Percentiles rank a stretch among this genome's conserved stretches.
Conservation (phyloP, 2,329 filamentous ascomycete genomes). For the Aphanocladium album region DNA sequence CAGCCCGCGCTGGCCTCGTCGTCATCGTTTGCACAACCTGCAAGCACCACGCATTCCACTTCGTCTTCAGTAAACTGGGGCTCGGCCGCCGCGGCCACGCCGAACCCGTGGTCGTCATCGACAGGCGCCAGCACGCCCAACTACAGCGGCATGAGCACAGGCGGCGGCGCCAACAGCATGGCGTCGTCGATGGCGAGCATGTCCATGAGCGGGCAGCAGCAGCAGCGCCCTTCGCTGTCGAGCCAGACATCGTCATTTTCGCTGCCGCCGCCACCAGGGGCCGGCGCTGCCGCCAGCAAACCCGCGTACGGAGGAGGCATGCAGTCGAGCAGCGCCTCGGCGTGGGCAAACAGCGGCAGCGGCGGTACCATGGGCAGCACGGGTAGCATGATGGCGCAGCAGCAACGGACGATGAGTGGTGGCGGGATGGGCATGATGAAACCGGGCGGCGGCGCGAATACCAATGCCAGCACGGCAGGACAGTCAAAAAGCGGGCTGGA, state of each 20-base stretch:
- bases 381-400: constrained; percentile 22
- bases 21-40: constrained; percentile 23
- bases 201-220: constrained; percentile 38
- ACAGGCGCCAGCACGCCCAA: constrained; percentile 27
- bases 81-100: constrained; percentile 29
- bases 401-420: constrained; percentile 15
- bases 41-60: constrained; percentile 20
- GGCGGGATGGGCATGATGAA: constrained; percentile 21
- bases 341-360: constrained; percentile 18
- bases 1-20: constrained; percentile 40
- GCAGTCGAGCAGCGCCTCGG: not conserved
- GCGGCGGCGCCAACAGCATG: constrained; percentile 32
- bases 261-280: constrained; percentile 48
- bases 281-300: constrained; percentile 13
- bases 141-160: constrained; percentile 23
- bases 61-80: constrained; percentile 47
- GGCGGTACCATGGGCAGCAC: constrained; percentile 11
- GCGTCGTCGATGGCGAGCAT: constrained; percentile 43
- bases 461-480: constrained; percentile 17
- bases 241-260: constrained; percentile 47
- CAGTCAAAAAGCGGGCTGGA: constrained; percentile 52
- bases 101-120: constrained; percentile 46
- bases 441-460: constrained; percentile 19
- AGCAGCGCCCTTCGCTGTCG: constrained; percentile 27
- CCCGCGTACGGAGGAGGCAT: constrained; percentile 19